Evolutionary conservation across 768 basidiomycete species (phyloP).

Genomic region (Phanerochaete carnosa): DNA sequence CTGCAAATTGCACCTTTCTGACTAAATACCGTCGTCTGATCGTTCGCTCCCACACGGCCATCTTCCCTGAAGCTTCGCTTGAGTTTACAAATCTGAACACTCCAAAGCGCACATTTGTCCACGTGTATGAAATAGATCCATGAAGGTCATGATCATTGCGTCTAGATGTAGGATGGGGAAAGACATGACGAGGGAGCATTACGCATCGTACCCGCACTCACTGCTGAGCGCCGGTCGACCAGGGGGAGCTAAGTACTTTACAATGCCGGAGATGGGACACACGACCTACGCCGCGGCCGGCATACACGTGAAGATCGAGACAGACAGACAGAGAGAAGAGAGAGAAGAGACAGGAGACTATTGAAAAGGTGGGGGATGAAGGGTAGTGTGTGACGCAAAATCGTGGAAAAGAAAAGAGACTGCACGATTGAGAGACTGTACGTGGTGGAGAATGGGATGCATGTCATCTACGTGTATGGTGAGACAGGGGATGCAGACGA

Average conservation of each 20-base stretch:
- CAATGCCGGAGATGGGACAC: constrained; percentile 3
- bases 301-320: background rate
- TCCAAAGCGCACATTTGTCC: background rate
- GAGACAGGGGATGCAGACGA: background rate
- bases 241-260: constrained; percentile 5
- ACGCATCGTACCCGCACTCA: constrained; percentile 1
- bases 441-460: background rate
- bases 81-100: too few species aligned
- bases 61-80: too few species aligned
- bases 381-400: constrained; percentile 6
- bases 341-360: background rate
- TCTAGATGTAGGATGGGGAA: background rate
- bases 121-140: background rate
- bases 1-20: too few species aligned
- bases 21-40: background rate
- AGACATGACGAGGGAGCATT: constrained; percentile 11
- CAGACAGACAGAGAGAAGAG: background rate
- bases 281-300: constrained; percentile 9
- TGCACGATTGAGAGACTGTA: background rate
- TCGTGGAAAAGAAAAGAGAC: background rate
- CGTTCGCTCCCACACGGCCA: background rate
- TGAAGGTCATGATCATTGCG: constrained; percentile 11
- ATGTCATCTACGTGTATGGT: constrained; percentile 4
- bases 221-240: background rate
- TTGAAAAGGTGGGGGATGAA: constrained; percentile 6